Base-by-base conservation (phyloP, 208 protist species). In the Blastocrithidia nonstop region DNA sequence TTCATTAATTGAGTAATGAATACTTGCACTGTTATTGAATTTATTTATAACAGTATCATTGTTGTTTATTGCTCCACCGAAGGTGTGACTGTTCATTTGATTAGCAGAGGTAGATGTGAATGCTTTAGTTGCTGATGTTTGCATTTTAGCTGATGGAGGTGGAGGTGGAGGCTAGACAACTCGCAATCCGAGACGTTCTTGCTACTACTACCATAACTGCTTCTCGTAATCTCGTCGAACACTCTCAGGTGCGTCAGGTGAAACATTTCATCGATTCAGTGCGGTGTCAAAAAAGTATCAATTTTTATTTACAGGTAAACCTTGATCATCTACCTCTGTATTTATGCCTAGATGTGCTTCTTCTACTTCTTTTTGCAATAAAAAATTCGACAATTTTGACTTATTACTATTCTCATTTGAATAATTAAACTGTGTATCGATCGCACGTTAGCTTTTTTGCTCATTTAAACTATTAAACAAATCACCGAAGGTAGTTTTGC, bases 281-380 rank as follows among this genome's bases (percentile, higher is more conserved):
- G 59, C 47, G 27, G 55, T 52, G 55, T 91, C 71, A 31, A 57
- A 91, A 63, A 79, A 85, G 45, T 86, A 91, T 74, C 77, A 91
- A 36, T 91, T 80, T 45, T 67, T 74, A 7, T 68, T 66, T 16
- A 88, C 47, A 5, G 82, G 82, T 13, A 91, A 59, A 6, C 82
- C 82, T 36, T 85, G 75, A 50, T 78, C 82, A 35, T 91, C 82
- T 25, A 91, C 21, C 50, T 85, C 71, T 2, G 65, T 59, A 38
- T 41, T 57, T 19, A 65, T 57, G 11, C 54, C 63, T n/a, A 39
- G 40, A 23, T 27, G 33, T 37, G 50, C 45, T n/a, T n/a, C n/a
- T n/a, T n/a, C n/a, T n/a, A n/a, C n/a, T n/a, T n/a, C n/a, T n/a
- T n/a, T n/a, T n/a, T n/a, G n/a, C n/a, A n/a, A n/a, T n/a, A n/a